These are phyloP conservation scores for Gracilaria vermiculophylla DNA, from an alignment of 23 red algal species.

Conservation along the genomic window DNA sequence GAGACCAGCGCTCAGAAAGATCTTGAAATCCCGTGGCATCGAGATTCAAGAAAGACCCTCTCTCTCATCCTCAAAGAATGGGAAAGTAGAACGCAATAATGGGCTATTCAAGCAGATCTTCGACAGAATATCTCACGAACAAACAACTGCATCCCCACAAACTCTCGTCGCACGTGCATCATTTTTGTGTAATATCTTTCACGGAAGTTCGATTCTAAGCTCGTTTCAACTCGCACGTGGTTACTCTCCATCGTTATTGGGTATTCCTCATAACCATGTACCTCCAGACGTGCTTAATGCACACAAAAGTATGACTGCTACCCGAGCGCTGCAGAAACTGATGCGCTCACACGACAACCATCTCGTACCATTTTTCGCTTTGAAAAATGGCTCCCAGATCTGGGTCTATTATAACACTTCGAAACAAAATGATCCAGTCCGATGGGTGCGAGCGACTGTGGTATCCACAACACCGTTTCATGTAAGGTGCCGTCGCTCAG, in stretches of 20 bases:
- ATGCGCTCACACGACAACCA: background rate
- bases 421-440: background rate
- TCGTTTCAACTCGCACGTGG: slow-evolving; percentile 35
- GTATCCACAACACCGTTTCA: background rate
- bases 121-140: background rate
- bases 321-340: background rate
- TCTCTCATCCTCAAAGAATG: slow-evolving; percentile 38
- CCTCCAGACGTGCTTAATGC: slow-evolving; percentile 10
- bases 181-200: slow-evolving; percentile 23
- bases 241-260: slow-evolving; percentile 29
- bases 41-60: background rate
- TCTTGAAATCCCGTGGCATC: background rate
- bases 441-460: background rate
- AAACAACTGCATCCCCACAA: background rate
- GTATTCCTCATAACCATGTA: background rate
- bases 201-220: slow-evolving; percentile 21
- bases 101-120: slow-evolving; percentile 27
- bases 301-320: background rate
- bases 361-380: background rate
- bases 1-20: background rate
- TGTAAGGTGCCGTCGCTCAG: background rate
- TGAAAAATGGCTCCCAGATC: background rate
- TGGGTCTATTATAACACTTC: background rate
- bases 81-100: slow-evolving; percentile 36
- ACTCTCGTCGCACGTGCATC: no score